Evolutionary conservation across 2,329 filamentous ascomycete species (phyloP).

Genomic region (Clathrospora elynae): DNA sequence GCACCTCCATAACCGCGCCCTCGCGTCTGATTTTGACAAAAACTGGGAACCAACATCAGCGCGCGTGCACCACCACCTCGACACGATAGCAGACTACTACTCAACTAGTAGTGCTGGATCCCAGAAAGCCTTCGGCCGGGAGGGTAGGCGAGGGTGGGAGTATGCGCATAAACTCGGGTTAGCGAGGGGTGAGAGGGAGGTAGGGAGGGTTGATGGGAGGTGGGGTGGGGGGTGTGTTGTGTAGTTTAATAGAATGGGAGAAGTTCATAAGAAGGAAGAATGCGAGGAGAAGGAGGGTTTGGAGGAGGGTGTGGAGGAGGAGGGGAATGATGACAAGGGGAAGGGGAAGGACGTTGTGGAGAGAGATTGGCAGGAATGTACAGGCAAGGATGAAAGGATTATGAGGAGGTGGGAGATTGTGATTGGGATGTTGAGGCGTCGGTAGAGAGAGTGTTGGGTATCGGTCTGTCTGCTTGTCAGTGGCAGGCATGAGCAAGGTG

Average conservation of each 20-base stretch:
- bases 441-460: background rate
- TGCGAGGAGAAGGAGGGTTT: background rate
- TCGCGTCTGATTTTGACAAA: too few species aligned
- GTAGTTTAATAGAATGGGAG: too few species aligned
- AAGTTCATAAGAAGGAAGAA: too few species aligned
- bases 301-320: background rate
- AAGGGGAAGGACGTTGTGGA: background rate
- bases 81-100: background rate
- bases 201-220: constrained; percentile 1
- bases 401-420: too few species aligned
- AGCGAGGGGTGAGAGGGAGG: background rate
- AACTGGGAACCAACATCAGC: background rate
- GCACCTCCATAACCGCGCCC: too few species aligned
- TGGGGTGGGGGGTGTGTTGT: constrained; percentile 6
- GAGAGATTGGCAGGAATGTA: background rate
- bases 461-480: too few species aligned
- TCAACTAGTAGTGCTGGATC: too few species aligned
- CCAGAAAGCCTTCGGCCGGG: too few species aligned
- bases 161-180: background rate
- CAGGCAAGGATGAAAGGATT: too few species aligned
- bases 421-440: background rate
- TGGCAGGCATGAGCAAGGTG: too few species aligned
- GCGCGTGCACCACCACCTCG: constrained; percentile 4
- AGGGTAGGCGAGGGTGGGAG: constrained; percentile 1
- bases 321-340: background rate